Base-by-base conservation (phyloP, 1,284 basidiomycete genomes). In the Peniophora sp. region DNA sequence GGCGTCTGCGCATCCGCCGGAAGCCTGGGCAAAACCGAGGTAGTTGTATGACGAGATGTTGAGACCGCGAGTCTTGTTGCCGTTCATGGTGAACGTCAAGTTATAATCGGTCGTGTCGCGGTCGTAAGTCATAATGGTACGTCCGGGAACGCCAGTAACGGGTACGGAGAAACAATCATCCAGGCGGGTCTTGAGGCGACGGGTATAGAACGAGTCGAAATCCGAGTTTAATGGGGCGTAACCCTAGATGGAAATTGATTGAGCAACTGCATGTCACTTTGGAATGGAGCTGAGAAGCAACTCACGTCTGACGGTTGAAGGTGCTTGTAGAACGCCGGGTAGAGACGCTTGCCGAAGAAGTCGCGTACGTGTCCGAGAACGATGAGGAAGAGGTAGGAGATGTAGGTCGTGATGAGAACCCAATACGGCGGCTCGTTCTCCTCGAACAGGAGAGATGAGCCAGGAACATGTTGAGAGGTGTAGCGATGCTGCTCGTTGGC, bases 31-130 rank as follows among this genome's bases (percentile, higher is more conserved):
- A 63, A 99, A 99, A 3, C 97, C 96, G 60, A 99, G 91, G 65
- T 99, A 99, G 72, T 99, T 99, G 77, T 99, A 99, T 3, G 94
- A 97, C 9, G 93, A 96, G 59, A 98, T 87, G 68, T 99, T 99
- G 61, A 99, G 84, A 0, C 86, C 89, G 51, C 94, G 90, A 1
- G 92, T 95, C 39, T 79, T 81, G 0, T 75, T 79, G 55, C 94
- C 96, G 1, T 90, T 88, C 57, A 88, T 74, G 41, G 83, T 68
- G 61, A 93, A 89, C 6, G 85, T 87, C 62, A 80, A 75, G 70
- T 92, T 90, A 72, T 87, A 85, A 68, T 98, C 89, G 48, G 81
- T 70, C 2, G 92, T 89, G 56, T 80, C 76, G 47, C 96, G 88
- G 70, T 99, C 93, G 45, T 94, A 80, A 51, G 90, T 78, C 48